These are phyloP conservation scores for Sonneratia caseolaris DNA, from an alignment of 345 rosid genomes.

Conservation along the genomic window DNA sequence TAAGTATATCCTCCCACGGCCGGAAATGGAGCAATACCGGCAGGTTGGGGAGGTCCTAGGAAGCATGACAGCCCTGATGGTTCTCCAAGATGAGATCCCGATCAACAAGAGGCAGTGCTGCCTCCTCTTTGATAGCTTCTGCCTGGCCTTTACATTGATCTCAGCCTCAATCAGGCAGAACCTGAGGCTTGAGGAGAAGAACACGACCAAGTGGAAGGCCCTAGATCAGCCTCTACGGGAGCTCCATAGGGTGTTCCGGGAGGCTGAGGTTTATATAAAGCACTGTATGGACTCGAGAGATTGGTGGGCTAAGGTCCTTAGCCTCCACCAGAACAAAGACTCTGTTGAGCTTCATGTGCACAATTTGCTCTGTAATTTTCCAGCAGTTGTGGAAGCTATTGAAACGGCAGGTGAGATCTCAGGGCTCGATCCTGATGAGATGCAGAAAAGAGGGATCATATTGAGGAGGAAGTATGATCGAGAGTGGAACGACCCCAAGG, in stretches of 20 bases:
- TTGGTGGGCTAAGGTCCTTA: conserved; percentile 77
- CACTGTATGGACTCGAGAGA: conserved; percentile 60
- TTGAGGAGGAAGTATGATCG: conserved; percentile 56
- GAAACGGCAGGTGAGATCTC: conserved; percentile 79
- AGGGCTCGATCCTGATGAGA: conserved; percentile 73
- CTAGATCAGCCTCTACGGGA: conserved; percentile 72
- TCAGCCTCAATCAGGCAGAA: conserved; percentile 65
- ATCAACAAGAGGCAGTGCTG: conserved; percentile 76
- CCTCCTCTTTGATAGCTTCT: conserved; percentile 48
- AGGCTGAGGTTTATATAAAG: conserved; percentile 69
- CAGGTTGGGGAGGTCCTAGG: conserved; percentile 90
- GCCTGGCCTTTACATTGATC: conserved; percentile 49
- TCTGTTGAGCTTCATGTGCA: conserved; percentile 72
- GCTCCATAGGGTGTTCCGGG: conserved; percentile 64
- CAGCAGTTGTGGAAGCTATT: conserved; percentile 68
- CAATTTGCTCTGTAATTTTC: conserved; percentile 59
- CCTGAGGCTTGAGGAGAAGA: conserved; percentile 72
- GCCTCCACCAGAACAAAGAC: conserved; percentile 72
- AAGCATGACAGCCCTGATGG: conserved; percentile 78
- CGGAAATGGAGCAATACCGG: conserved; percentile 66
- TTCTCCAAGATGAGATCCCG: conserved; percentile 61
- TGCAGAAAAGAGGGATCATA: conserved; percentile 60
- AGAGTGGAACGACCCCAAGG: conserved; percentile 70
- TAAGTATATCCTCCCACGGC: background rate
- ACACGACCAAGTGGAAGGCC: conserved; percentile 72